A percentile compares a stretch with the other conserved stretches of the same genome.
Evolutionary conservation across 2,329 filamentous ascomycete species (phyloP).

Genomic region (Penicillium fuscoglaucum): DNA sequence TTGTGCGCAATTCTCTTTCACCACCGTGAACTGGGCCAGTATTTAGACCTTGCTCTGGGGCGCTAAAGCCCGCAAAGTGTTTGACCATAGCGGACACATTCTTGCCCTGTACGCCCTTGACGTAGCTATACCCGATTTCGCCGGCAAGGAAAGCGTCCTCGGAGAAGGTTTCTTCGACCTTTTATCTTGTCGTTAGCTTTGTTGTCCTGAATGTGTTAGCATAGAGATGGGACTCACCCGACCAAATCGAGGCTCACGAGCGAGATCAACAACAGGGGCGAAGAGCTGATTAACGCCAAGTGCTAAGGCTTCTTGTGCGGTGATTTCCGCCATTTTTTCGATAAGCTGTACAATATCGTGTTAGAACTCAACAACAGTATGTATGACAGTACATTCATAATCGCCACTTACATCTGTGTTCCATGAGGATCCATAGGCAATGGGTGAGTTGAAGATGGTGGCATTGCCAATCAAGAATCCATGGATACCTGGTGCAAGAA

Average conservation of each 20-base stretch:
- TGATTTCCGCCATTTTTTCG: slow-evolving; percentile 65
- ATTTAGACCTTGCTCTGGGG: slow-evolving; percentile 72
- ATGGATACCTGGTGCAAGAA: slow-evolving; percentile 53
- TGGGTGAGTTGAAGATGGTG: slow-evolving; percentile 77
- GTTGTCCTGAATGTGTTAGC: neutral
- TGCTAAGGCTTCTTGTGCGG: slow-evolving; percentile 65
- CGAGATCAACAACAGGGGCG: slow-evolving; percentile 68
- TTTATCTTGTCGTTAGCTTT: neutral
- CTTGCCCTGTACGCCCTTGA: slow-evolving; percentile 62
- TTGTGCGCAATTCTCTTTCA: slow-evolving; percentile 56
- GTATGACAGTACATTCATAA: neutral
- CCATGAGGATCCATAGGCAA: slow-evolving; percentile 70
- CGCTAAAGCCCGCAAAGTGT: slow-evolving; percentile 70
- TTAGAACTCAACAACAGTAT: slow-evolving; percentile 1
- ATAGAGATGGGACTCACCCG: slow-evolving; percentile 44
- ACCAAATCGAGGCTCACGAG: slow-evolving; percentile 69
- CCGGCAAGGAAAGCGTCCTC: slow-evolving; percentile 69
- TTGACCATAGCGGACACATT: slow-evolving; percentile 73
- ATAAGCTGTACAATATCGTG: slow-evolving; percentile 46
- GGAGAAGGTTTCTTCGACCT: slow-evolving; percentile 69
- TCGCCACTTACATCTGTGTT: slow-evolving; percentile 52
- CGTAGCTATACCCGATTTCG: slow-evolving; percentile 64
- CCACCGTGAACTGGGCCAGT: slow-evolving; percentile 61
- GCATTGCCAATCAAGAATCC: slow-evolving; percentile 71
- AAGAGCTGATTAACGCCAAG: slow-evolving; percentile 74